These are phyloP conservation scores for Suillus tomentosus DNA, from an alignment of 768 basidiomycete species.

Conservation along the genomic window DNA sequence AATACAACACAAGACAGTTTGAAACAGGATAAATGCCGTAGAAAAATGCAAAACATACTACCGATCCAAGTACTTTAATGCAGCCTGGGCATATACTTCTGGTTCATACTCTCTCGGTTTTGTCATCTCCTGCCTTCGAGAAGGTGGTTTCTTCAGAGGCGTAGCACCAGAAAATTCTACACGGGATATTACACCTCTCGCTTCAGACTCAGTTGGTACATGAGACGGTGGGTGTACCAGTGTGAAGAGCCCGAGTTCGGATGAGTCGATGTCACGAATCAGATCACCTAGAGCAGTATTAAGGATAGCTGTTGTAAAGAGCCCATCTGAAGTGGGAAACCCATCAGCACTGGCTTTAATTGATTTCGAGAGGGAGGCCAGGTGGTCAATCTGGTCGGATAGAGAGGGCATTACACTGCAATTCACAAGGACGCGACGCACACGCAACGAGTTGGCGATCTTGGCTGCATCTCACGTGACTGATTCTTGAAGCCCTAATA, in stretches of 20 bases:
- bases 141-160: slow-evolving; percentile 54
- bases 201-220: slow-evolving; percentile 34
- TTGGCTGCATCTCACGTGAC: too few relatives aligned
- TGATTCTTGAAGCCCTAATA: too few relatives aligned
- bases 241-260: slow-evolving; percentile 78
- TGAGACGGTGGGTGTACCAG: slow-evolving; percentile 41
- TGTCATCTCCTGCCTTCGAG: slow-evolving; percentile 39
- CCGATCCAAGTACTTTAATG: slow-evolving; percentile 73
- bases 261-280: slow-evolving; percentile 76
- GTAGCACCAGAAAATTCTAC: slow-evolving; percentile 71
- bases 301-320: slow-evolving; percentile 70
- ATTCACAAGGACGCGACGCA: background rate
- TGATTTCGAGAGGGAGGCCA: slow-evolving; percentile 52
- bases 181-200: slow-evolving; percentile 53
- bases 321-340: slow-evolving; percentile 15
- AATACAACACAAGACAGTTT: slow-evolving; percentile 36
- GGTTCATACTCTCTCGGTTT: slow-evolving; percentile 56
- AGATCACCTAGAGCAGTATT: slow-evolving; percentile 66
- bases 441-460: background rate
- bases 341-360: slow-evolving; percentile 41
- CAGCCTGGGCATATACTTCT: slow-evolving; percentile 75
- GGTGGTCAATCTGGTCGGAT: slow-evolving; percentile 68
- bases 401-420: slow-evolving; percentile 50
- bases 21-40: background rate
- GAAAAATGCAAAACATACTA: slow-evolving; percentile 54